Evolutionary conservation across 768 basidiomycete genomes (phyloP).

Genomic region (Polyporus arcularius): DNA sequence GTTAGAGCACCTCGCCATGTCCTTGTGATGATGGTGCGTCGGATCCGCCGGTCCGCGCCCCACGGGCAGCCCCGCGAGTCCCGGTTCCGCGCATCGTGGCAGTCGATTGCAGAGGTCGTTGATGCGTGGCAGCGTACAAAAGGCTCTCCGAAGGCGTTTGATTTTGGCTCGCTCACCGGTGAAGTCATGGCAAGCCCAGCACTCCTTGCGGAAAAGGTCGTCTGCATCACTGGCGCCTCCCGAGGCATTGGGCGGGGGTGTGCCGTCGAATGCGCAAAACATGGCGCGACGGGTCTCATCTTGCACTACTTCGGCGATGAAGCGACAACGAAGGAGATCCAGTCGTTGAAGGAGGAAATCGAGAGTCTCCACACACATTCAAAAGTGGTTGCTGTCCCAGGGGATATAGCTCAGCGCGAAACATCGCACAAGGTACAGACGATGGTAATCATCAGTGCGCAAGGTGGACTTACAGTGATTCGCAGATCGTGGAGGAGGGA

Average conservation of each 20-base stretch:
- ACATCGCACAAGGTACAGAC: conserved; percentile 54
- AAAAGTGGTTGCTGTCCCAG: conserved; percentile 52
- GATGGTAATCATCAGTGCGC: background rate
- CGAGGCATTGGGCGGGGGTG: conserved; percentile 74
- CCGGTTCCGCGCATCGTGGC: background rate
- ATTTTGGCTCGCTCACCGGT: background rate
- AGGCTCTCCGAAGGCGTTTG: background rate
- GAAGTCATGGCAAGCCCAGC: background rate
- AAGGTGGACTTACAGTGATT: background rate
- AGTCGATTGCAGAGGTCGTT: background rate
- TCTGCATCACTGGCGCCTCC: conserved; percentile 74
- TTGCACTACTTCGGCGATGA: conserved; percentile 69
- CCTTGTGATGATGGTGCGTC: conserved; percentile 23
- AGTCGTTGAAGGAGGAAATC: conserved; percentile 48
- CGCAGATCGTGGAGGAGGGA: conserved; percentile 62
- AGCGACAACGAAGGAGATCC: conserved; percentile 51
- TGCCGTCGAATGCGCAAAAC: conserved; percentile 62
- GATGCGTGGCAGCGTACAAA: conserved; percentile 12
- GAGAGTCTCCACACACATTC: conserved; percentile 37
- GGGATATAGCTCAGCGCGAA: conserved; percentile 62
- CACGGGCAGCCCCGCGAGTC: background rate
- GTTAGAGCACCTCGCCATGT: conserved; percentile 10
- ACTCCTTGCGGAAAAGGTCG: conserved; percentile 55
- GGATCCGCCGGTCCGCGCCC: conserved; percentile 6
- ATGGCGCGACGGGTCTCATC: conserved; percentile 64